Evolutionary conservation across 2,329 filamentous ascomycete genomes (phyloP).

Genomic region (Diaporthe caulivora): DNA sequence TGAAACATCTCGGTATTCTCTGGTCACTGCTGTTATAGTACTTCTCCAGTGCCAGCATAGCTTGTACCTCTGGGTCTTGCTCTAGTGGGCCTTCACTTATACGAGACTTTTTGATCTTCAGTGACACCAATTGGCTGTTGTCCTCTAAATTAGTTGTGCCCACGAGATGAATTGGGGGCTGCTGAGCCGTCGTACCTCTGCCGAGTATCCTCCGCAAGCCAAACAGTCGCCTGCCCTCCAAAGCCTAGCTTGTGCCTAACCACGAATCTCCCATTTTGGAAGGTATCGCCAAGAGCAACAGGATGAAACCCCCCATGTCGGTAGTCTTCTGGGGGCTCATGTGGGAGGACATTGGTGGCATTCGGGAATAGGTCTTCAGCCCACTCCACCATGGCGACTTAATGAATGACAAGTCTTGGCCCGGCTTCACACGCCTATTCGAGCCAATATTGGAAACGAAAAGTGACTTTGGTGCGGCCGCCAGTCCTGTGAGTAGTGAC

Average conservation of each 20-base stretch:
- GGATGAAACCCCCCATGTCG: background rate
- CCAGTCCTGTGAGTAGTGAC: background rate
- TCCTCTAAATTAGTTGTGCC: background rate
- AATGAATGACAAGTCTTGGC: background rate
- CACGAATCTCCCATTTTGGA: constrained; percentile 20
- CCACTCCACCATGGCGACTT: constrained; percentile 12
- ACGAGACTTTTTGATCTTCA: constrained; percentile 26
- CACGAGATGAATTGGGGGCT: background rate
- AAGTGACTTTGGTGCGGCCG: background rate
- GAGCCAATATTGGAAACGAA: background rate
- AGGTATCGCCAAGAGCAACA: constrained; percentile 22
- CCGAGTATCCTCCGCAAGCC: background rate
- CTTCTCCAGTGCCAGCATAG: background rate
- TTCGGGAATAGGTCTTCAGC: constrained; percentile 10
- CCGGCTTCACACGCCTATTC: background rate
- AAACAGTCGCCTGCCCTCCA: constrained; percentile 18
- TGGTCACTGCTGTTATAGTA: background rate
- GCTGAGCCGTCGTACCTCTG: background rate
- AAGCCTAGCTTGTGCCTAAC: constrained; percentile 28
- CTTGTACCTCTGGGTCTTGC: constrained; percentile 4
- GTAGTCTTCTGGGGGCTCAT: constrained; percentile 14
- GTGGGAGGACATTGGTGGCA: constrained; percentile 7
- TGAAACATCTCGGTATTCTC: background rate
- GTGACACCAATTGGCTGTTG: constrained; percentile 3
- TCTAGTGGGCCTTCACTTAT: background rate